phyloP scores from a whole-genome alignment of 805 yeast genomes.

The Hanseniaspora pseudoguilliermondii region DNA sequence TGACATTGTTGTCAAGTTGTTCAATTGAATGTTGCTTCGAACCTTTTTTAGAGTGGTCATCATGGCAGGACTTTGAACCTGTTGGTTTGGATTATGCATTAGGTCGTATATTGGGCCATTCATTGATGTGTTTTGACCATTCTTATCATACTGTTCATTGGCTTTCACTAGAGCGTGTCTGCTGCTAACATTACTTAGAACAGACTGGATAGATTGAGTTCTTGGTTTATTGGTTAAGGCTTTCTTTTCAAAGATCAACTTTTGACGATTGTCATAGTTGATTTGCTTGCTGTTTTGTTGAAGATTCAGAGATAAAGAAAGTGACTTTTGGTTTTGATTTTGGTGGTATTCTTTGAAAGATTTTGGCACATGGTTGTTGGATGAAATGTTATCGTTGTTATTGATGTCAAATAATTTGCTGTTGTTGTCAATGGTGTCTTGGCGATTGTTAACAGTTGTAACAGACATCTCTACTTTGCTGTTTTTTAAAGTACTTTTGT shows the following conservation, averaged over 20 bases:
- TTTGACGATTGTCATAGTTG: constrained; percentile 13
- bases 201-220: constrained; percentile 32
- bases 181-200: constrained; percentile 47
- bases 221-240: constrained; percentile 44
- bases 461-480: not conserved
- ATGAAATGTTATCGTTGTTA: not conserved
- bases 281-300: not conserved
- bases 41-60: constrained; percentile 24
- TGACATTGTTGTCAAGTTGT: constrained; percentile 14
- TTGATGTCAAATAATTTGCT: not conserved
- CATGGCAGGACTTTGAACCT: constrained; percentile 33
- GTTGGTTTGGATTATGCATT: constrained; percentile 25
- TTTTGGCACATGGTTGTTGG: not conserved
- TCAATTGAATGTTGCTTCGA: constrained; percentile 6
- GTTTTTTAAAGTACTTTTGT: not conserved
- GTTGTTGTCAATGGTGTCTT: not conserved
- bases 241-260: constrained; percentile 37
- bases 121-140: constrained; percentile 8
- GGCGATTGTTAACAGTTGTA: not conserved
- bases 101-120: constrained; percentile 13
- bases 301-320: not conserved
- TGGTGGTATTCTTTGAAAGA: constrained; percentile 9
- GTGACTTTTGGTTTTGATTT: constrained; percentile 8
- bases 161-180: constrained; percentile 42
- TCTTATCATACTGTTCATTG: constrained; percentile 9